Percentiles rank a stretch among this genome's conserved stretches.
phyloP scores from a whole-genome alignment of 1,284 basidiomycete genomes.

The Sporisorium sorghi region DNA sequence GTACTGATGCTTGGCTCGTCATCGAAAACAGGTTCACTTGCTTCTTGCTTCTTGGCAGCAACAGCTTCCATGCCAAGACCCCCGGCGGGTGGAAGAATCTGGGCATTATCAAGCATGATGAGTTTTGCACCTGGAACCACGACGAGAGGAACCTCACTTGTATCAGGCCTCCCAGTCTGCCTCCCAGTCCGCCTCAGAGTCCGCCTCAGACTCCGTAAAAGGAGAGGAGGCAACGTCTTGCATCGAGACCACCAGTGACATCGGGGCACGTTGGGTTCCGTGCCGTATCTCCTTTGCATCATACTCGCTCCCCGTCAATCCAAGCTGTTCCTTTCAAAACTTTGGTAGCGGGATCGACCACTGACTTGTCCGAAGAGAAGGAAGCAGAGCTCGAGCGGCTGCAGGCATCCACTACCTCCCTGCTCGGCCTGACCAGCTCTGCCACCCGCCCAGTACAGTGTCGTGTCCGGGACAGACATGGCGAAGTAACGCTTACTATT shows the following conservation, averaged over 20 bases:
- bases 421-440: neutral
- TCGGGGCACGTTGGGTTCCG: no score
- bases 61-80: conserved; percentile 1
- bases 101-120: neutral
- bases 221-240: no score
- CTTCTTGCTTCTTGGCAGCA: conserved; percentile 11
- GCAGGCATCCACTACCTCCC: neutral
- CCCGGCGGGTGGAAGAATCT: conserved; percentile 11
- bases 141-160: conserved; percentile 1
- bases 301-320: no score
- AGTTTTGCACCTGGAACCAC: neutral
- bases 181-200: no score
- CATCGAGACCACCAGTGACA: no score
- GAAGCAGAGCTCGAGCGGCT: neutral
- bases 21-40: conserved; percentile 7
- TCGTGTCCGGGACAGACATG: neutral
- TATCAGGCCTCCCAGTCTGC: no score
- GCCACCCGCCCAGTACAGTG: neutral
- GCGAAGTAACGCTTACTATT: neutral
- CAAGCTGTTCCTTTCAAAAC: no score
- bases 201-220: no score
- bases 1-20: neutral
- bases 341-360: no score
- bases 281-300: no score
- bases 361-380: no score